These are phyloP conservation scores for Chondrostereum purpureum DNA, from an alignment of 1,284 basidiomycete genomes.

Conservation along the genomic window DNA sequence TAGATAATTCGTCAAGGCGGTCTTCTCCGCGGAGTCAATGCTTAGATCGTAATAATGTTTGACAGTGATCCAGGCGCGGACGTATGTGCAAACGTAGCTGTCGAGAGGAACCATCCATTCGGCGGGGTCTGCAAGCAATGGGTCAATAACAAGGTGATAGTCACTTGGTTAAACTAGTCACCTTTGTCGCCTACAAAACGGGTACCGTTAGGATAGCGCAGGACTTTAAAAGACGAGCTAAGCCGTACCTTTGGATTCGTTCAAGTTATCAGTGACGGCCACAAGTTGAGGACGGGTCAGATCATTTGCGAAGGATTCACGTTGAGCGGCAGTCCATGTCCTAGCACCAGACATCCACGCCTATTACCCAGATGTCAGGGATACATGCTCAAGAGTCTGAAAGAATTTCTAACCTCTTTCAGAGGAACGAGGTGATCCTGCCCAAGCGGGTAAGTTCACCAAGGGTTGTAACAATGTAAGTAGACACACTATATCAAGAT, in stretches of 20 bases:
- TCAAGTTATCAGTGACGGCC: constrained; percentile 32
- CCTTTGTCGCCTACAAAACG: too few relatives aligned
- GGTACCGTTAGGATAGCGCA: too few relatives aligned
- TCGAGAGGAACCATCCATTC: constrained; percentile 39
- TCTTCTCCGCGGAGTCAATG: constrained; percentile 33
- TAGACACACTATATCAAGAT: constrained; percentile 45
- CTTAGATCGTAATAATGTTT: constrained; percentile 43
- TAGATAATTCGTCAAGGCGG: constrained; percentile 22
- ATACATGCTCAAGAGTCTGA: too few relatives aligned
- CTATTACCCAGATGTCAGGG: too few relatives aligned
- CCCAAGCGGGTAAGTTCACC: neutral
- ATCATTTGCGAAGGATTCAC: constrained; percentile 47
- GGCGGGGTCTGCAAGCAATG: constrained; percentile 43
- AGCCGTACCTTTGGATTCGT: constrained; percentile 18
- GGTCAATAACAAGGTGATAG: too few relatives aligned
- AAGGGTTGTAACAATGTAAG: too few relatives aligned
- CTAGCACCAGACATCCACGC: constrained; percentile 49
- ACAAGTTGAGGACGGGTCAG: constrained; percentile 45
- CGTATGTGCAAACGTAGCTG: constrained; percentile 41
- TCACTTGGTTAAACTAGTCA: too few relatives aligned
- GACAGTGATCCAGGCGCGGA: constrained; percentile 41
- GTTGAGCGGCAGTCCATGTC: constrained; percentile 39
- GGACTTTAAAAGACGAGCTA: too few relatives aligned
- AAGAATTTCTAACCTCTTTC: too few relatives aligned
- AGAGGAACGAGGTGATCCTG: constrained; percentile 48